Conservation (phyloP, 768 basidiomycete genomes). For the Fomitopsis serialis region DNA sequence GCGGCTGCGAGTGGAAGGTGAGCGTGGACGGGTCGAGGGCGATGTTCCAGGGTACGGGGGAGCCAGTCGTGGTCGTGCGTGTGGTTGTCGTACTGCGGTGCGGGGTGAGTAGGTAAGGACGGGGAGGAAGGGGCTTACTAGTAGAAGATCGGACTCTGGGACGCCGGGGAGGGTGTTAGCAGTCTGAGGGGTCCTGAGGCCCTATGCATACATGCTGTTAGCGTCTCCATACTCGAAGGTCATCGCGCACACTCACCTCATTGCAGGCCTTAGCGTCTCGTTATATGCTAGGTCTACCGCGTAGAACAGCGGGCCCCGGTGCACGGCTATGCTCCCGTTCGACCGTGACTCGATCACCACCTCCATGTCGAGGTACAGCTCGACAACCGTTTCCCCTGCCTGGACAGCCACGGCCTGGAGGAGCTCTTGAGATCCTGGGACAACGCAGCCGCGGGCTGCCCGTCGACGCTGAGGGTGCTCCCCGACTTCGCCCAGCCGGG, state of each 20-base stretch:
- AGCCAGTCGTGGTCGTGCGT: conserved; percentile 18
- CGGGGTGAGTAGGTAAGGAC: not conserved
- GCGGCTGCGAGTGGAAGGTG: conserved; percentile 15
- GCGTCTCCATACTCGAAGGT: too few species aligned
- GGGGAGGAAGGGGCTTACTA: not conserved
- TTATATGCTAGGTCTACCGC: conserved; percentile 45
- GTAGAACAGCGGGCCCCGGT: conserved; percentile 50
- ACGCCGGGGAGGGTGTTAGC: not conserved
- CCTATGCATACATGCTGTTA: not conserved
- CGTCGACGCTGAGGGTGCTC: conserved; percentile 39
- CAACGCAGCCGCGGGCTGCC: conserved; percentile 30
- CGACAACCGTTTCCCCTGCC: conserved; percentile 40
- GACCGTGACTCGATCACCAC: conserved; percentile 46
- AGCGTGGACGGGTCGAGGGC: conserved; percentile 44
- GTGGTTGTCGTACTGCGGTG: conserved; percentile 1
- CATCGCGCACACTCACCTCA: conserved; percentile 2
- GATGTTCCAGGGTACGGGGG: conserved; percentile 44
- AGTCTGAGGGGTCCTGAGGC: conserved; percentile 37
- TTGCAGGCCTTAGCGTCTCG: conserved; percentile 38
- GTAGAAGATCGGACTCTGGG: not conserved
- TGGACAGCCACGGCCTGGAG: conserved; percentile 35
- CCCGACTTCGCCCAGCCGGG: conserved; percentile 41
- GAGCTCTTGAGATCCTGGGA: conserved; percentile 33
- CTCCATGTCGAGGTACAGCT: conserved; percentile 39
- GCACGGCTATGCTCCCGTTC: conserved; percentile 46